Percentiles rank a stretch among this genome's conserved stretches.
These are phyloP conservation scores for Phellopilus nigrolimitatus DNA, from an alignment of 1,284 basidiomycete species.

Conservation along the genomic window DNA sequence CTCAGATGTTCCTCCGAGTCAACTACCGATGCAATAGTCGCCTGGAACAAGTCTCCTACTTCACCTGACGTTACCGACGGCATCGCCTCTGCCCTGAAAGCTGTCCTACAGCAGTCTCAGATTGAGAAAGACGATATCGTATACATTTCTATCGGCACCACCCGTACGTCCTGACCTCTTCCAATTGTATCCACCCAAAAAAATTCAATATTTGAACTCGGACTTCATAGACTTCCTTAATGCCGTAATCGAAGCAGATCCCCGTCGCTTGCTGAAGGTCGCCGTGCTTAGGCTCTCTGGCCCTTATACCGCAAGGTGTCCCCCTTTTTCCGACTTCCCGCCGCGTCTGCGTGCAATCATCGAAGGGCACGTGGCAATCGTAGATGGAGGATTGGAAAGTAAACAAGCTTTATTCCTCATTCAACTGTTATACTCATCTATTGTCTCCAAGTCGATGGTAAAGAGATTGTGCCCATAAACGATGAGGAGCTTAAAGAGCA, in stretches of 20 bases:
- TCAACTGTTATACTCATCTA: not conserved
- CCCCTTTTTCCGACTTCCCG: constrained; percentile 46
- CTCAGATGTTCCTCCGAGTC: constrained; percentile 38
- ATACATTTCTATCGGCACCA: constrained; percentile 46
- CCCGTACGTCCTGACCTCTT: constrained; percentile 29
- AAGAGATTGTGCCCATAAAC: constrained; percentile 37
- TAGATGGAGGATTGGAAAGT: constrained; percentile 47
- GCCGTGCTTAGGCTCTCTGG: constrained; percentile 51
- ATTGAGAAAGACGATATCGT: constrained; percentile 33
- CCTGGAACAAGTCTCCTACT: constrained; percentile 47
- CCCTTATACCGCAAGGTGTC: constrained; percentile 37
- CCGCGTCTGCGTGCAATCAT: constrained; percentile 35
- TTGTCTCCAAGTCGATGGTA: constrained; percentile 37
- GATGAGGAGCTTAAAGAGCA: constrained; percentile 39
- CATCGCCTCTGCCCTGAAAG: constrained; percentile 42
- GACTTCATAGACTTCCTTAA: constrained; percentile 39
- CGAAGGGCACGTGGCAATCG: constrained; percentile 39
- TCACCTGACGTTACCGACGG: constrained; percentile 49
- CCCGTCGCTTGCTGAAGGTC: constrained; percentile 42
- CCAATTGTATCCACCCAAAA: not conserved
- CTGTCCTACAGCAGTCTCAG: constrained; percentile 34
- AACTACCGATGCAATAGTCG: constrained; percentile 38
- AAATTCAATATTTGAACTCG: not conserved
- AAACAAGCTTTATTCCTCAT: not conserved
- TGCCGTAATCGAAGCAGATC: constrained; percentile 48